These are phyloP conservation scores for Kernera saxatilis DNA, from an alignment of 345 rosid species.

Conservation along the genomic window DNA sequence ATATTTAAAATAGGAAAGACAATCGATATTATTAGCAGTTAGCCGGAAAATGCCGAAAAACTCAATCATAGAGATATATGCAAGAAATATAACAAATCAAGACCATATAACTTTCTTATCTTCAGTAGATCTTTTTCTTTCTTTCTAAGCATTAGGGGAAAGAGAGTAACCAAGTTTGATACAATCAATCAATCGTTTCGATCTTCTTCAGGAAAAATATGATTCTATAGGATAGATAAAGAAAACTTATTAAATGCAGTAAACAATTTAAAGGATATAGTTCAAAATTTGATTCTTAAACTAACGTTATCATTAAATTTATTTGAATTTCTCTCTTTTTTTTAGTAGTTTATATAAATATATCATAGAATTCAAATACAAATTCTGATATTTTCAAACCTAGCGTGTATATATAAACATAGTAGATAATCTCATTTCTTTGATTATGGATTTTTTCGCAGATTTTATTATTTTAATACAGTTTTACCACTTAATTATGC, in stretches of 20 bases:
- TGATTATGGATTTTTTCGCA: neutral
- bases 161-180: neutral
- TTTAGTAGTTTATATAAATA: too few relatives aligned
- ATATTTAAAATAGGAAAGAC: slow-evolving; percentile 5
- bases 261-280: neutral
- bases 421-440: slow-evolving; percentile 1
- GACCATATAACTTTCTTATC: slow-evolving; percentile 10
- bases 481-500: neutral
- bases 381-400: neutral
- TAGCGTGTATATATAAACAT: neutral
- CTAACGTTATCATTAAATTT: too few relatives aligned
- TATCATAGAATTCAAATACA: too few relatives aligned
- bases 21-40: slow-evolving; percentile 17
- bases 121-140: neutral
- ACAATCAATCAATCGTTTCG: neutral
- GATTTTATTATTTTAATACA: neutral
- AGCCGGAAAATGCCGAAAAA: neutral
- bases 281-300: too few relatives aligned
- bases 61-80: neutral
- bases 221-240: neutral
- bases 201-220: neutral
- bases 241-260: neutral
- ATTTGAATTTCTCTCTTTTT: too few relatives aligned
- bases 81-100: neutral
- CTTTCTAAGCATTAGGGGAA: neutral